phyloP scores from a whole-genome alignment of 73 alveolate species.

The Paramecium bursaria region DNA sequence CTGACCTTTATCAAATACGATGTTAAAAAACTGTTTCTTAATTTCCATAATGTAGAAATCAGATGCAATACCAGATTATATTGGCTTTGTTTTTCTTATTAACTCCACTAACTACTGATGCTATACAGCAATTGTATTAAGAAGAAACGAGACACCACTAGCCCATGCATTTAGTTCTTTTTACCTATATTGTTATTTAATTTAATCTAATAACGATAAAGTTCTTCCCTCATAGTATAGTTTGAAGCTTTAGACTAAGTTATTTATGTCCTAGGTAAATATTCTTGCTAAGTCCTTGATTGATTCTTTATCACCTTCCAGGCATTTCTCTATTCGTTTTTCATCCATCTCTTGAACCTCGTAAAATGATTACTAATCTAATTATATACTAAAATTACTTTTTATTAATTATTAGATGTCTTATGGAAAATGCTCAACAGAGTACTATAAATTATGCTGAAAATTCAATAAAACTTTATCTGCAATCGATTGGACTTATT shows the following conservation, averaged over 20 bases:
- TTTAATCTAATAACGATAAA: too few species aligned
- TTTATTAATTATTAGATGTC: neutral
- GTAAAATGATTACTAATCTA: too few species aligned
- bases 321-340: neutral
- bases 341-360: neutral
- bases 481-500: neutral
- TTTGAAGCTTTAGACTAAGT: neutral
- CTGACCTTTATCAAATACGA: neutral
- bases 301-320: neutral
- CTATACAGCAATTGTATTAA: too few species aligned
- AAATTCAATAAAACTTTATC: neutral
- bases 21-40: too few species aligned
- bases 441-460: neutral
- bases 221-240: neutral
- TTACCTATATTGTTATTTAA: neutral
- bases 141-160: neutral
- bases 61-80: neutral
- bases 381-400: neutral
- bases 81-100: neutral
- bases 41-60: neutral
- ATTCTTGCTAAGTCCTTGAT: neutral
- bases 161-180: neutral
- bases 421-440: neutral
- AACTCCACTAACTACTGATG: neutral
- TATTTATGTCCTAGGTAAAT: neutral